These are phyloP conservation scores for Melampsora allii-populina DNA, from an alignment of 1,284 basidiomycete genomes.

Conservation along the genomic window DNA sequence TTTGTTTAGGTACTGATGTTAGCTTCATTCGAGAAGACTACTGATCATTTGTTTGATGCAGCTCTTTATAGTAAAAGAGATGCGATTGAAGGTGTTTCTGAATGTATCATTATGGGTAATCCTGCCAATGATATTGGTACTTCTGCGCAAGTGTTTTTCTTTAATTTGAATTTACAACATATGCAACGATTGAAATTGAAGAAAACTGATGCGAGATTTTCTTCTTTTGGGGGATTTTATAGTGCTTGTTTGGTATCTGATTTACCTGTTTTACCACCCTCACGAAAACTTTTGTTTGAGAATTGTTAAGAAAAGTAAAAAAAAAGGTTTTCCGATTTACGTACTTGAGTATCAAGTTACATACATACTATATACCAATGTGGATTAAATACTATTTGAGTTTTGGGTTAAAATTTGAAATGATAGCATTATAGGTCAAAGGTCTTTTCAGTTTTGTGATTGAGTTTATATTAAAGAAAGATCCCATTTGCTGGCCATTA, in stretches of 20 bases:
- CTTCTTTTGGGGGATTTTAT: neutral
- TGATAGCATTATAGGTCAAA: too few relatives aligned
- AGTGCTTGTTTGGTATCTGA: slow-evolving; percentile 42
- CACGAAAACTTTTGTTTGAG: slow-evolving; percentile 36
- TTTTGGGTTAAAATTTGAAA: too few relatives aligned
- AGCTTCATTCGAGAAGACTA: slow-evolving; percentile 99
- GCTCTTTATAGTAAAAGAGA: slow-evolving; percentile 95
- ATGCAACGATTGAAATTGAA: neutral
- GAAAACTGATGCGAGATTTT: neutral
- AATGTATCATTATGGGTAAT: slow-evolving; percentile 99
- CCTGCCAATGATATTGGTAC: slow-evolving; percentile 94
- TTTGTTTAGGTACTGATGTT: slow-evolving; percentile 67
- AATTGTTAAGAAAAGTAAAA: neutral
- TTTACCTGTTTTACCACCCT: slow-evolving; percentile 30
- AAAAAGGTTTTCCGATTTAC: too few relatives aligned
- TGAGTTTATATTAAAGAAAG: too few relatives aligned
- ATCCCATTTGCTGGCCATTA: too few relatives aligned
- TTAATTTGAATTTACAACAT: neutral
- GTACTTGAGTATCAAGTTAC: too few relatives aligned
- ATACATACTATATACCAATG: too few relatives aligned
- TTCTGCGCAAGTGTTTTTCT: slow-evolving; percentile 66
- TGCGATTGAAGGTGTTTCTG: slow-evolving; percentile 90
- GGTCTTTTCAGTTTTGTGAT: too few relatives aligned
- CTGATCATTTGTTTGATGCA: slow-evolving; percentile 97
- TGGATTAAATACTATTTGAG: too few relatives aligned